Evolutionary conservation across 345 rosid genomes (phyloP).

Genomic region (Citrus unshiu): DNA sequence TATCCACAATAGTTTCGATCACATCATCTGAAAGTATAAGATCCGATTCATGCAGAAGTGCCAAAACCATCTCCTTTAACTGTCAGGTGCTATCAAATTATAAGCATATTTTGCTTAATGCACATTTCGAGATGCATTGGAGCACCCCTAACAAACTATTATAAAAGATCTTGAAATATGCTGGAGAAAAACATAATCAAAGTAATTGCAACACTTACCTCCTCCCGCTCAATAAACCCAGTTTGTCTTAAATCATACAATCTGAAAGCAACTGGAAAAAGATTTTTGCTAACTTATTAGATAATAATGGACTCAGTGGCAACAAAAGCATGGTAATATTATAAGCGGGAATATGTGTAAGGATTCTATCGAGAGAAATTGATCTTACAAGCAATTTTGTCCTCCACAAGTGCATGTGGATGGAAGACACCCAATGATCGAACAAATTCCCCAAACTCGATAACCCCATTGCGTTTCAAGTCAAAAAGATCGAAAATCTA

Average conservation of each 20-base stretch:
- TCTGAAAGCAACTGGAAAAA: conserved; percentile 76
- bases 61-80: conserved; percentile 96
- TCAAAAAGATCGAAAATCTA: conserved; percentile 87
- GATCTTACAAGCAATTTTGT: conserved; percentile 67
- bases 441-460: conserved; percentile 87
- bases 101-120: background rate
- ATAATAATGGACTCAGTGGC: background rate
- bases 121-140: background rate
- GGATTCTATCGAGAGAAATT: background rate
- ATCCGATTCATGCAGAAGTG: conserved; percentile 84
- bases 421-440: conserved; percentile 84
- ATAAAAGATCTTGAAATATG: background rate
- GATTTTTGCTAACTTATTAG: background rate
- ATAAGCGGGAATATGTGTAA: background rate
- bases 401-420: conserved; percentile 62
- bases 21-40: conserved; percentile 61
- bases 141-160: background rate
- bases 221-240: conserved; percentile 83
- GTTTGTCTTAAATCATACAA: conserved; percentile 82
- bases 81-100: conserved; percentile 19
- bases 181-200: background rate
- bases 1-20: conserved; percentile 70
- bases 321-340: background rate
- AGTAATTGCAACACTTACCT: conserved; percentile 41
- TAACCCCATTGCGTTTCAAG: conserved; percentile 84